A percentile compares a stretch with the other conserved stretches of the same genome.
phyloP scores from a whole-genome alignment of 805 yeast species.

The Naumovozyma baii region DNA sequence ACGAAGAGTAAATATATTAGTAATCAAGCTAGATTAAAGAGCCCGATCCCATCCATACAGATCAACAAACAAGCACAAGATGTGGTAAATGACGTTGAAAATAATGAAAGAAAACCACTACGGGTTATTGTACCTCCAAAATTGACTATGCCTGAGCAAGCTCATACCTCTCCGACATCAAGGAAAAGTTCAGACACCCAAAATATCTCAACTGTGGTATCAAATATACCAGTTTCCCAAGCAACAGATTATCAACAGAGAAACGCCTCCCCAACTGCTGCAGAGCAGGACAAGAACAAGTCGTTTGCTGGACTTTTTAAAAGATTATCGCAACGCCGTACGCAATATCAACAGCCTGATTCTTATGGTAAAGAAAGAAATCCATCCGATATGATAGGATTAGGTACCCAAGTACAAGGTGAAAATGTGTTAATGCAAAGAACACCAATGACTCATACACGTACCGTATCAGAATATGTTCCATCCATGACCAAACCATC shows the following conservation, averaged over 20 bases:
- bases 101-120: slow-evolving; percentile 4
- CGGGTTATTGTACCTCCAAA: slow-evolving; percentile 31
- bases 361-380: not conserved
- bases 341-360: not conserved
- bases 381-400: not conserved
- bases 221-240: slow-evolving; percentile 10
- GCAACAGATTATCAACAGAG: slow-evolving; percentile 28
- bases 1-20: too few relatives aligned
- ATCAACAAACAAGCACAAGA: not conserved
- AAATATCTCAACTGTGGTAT: slow-evolving; percentile 18
- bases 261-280: slow-evolving; percentile 11
- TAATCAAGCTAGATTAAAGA: slow-evolving; percentile 1
- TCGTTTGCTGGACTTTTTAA: slow-evolving; percentile 29
- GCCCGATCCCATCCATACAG: slow-evolving; percentile 3
- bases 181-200: slow-evolving; percentile 22
- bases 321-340: slow-evolving; percentile 28
- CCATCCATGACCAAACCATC: slow-evolving; percentile 24
- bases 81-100: not conserved
- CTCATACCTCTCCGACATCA: slow-evolving; percentile 38
- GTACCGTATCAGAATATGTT: slow-evolving; percentile 34
- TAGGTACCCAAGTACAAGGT: not conserved
- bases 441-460: slow-evolving; percentile 22
- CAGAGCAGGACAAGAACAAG: slow-evolving; percentile 18
- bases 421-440: not conserved
- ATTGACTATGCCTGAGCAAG: slow-evolving; percentile 40